Base-by-base conservation (phyloP, 208 protist genomes). In the Leishmania guyanensis region DNA sequence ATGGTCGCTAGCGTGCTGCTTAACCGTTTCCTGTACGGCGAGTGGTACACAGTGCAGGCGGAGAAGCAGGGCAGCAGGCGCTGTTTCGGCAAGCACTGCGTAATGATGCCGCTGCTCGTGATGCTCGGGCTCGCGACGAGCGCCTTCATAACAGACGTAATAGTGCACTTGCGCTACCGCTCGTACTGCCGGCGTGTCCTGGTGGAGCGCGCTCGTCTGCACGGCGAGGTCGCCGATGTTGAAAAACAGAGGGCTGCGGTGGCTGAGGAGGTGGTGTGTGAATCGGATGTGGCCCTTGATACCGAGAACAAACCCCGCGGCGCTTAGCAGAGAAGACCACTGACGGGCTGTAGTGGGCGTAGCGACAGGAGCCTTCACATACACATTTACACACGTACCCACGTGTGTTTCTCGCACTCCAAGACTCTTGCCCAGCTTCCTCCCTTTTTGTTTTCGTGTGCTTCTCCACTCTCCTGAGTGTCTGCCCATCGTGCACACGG, bases 1-100 rank as follows among this genome's bases (percentile, higher is more conserved):
- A 82, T 91, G 58, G 43, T 80, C 64, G 75, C 90, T 6, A 80
- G 85, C 29, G 79, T 95, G 43, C 72, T 89, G 69, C 79, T 93
- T 8, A 92, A 94, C 81, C 86, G 89, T 53, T 79, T 93, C 65
- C 79, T 95, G 43, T 95, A 92, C 60, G 92, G 84, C 29, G 92
- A 93, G 85, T 92, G 86, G 86, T 93, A 93, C 78, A 86, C 86
- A 17, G 74, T 82, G 54, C 80, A 91, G 83, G 90, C 90, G 0
- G 82, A 85, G 36, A 88, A 90, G 81, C 81, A 90, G 74, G 53
- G 53, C 26, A 51, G 54, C 68, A 80, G 68, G 29, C 36, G 62
- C 54, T 88, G 85, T 82, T 79, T 79, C 70, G 79, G 81, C 65
- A 84, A 76, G 72, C 6, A 16, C 1, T 91, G 88, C 53, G 85